A percentile compares a stretch with the other conserved stretches of the same genome.
phyloP scores from a whole-genome alignment of 2,329 filamentous ascomycete species.

The Exophiala oligosperma region DNA sequence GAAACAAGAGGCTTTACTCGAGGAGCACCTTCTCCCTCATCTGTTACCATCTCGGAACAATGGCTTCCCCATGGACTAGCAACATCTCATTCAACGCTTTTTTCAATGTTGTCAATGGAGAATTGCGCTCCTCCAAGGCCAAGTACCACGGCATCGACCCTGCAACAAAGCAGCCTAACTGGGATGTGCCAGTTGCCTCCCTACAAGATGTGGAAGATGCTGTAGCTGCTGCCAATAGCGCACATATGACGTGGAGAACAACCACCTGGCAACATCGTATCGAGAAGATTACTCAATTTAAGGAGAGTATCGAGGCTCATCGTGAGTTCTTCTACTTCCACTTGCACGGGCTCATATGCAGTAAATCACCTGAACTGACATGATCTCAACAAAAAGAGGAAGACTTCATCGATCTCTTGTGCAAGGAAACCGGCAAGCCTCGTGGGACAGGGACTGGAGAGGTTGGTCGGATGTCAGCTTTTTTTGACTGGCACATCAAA shows the following conservation, averaged over 20 bases:
- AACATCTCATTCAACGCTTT: slow-evolving; percentile 34
- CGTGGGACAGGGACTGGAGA: slow-evolving; percentile 12
- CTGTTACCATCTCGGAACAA: too few species aligned
- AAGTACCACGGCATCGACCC: slow-evolving; percentile 46
- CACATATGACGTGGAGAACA: slow-evolving; percentile 50
- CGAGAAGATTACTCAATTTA: slow-evolving; percentile 41
- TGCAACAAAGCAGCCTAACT: slow-evolving; percentile 46
- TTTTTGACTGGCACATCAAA: slow-evolving; percentile 17
- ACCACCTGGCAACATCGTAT: slow-evolving; percentile 48
- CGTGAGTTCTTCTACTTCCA: too few species aligned
- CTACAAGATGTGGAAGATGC: slow-evolving; percentile 47
- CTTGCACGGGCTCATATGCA: too few species aligned
- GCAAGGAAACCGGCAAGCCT: slow-evolving; percentile 55
- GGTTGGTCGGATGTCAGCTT: not conserved
- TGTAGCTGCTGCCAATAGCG: slow-evolving; percentile 47
- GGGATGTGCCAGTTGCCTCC: slow-evolving; percentile 48
- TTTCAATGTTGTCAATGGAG: slow-evolving; percentile 49
- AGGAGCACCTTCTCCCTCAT: too few species aligned
- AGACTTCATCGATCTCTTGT: slow-evolving; percentile 47
- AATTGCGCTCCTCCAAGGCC: slow-evolving; percentile 37
- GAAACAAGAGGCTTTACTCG: too few species aligned
- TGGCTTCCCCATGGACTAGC: too few species aligned
- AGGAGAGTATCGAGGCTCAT: slow-evolving; percentile 42
- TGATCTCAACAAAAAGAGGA: slow-evolving; percentile 27
- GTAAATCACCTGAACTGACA: too few species aligned